phyloP scores from a whole-genome alignment of 768 basidiomycete species.

The Hypholoma sublateritium region DNA sequence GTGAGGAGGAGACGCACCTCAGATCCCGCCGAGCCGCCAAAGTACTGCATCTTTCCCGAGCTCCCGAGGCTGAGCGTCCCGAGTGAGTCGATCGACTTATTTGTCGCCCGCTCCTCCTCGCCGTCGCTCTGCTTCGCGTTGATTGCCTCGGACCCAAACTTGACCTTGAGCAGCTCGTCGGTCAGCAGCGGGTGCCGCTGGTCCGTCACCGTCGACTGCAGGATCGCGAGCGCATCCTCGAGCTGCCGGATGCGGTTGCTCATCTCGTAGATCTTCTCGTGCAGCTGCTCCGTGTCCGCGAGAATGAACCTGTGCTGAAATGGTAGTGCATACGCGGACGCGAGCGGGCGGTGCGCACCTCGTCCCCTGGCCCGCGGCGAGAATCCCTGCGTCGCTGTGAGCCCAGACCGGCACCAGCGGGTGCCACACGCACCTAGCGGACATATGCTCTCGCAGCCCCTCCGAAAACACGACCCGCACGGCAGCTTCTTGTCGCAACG shows the following conservation, averaged over 20 bases:
- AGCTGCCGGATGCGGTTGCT: conserved; percentile 66
- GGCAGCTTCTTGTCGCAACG: conserved; percentile 54
- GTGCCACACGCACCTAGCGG: conserved; percentile 43
- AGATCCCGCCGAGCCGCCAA: conserved; percentile 64
- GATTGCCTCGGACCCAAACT: conserved; percentile 55
- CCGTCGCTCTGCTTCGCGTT: conserved; percentile 19
- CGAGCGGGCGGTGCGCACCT: conserved; percentile 24
- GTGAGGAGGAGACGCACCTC: conserved; percentile 36
- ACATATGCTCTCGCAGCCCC: conserved; percentile 66
- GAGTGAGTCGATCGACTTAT: conserved; percentile 50
- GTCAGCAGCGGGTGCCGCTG: conserved; percentile 60
- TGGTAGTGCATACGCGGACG: background rate
- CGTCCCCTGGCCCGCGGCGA: conserved; percentile 54
- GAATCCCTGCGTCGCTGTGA: conserved; percentile 32
- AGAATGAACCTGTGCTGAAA: conserved; percentile 51
- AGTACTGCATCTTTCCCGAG: conserved; percentile 61
- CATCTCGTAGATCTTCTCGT: conserved; percentile 67
- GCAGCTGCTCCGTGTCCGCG: conserved; percentile 65
- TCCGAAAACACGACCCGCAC: conserved; percentile 49
- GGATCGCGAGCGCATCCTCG: conserved; percentile 64
- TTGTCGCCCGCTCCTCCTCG: conserved; percentile 34
- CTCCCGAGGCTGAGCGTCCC: conserved; percentile 64
- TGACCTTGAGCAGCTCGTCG: conserved; percentile 54
- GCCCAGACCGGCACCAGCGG: background rate
- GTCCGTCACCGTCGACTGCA: conserved; percentile 55